Base-by-base conservation (phyloP, 1,284 basidiomycete genomes). In the Moesziomyces aphidis region DNA sequence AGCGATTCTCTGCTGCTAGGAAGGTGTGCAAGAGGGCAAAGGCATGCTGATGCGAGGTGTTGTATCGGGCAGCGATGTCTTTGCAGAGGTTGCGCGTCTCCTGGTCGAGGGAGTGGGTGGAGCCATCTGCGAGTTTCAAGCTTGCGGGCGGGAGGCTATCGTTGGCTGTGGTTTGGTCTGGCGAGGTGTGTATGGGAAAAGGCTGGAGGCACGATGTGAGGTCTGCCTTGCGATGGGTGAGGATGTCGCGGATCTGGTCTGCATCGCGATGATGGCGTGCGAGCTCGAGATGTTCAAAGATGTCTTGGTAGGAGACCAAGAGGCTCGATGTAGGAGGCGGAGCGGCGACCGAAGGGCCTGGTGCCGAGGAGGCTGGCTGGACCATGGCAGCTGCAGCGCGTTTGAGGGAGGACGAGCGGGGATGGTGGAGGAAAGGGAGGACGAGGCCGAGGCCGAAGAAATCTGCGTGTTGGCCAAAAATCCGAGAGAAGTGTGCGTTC, bases 41-140 rank as follows among this genome's bases (percentile, higher is more conserved):
- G 0, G 92, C 90, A 24, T 91, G 89, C 19, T 93, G 87, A 80
- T 93, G 89, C 85, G 93, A 92, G 44, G 94, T 90, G 55, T 89
- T 86, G 83, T 93, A 91, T 69, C 87, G 88, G 47, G 87, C 82
- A 86, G 91, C 92, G 78, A 94, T 89, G 49, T 89, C 89, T 74
- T 89, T 87, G 59, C 90, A 86, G 76, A 89, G 89, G 63, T 90
- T 89, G 82, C 91, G 91, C 86, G 91, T 89, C 45, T 88, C 87
- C 17, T 70, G 58, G 22, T 91, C 90, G 46, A 92, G 87, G 65
- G 86, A 87, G 31, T 92, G 73, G 34, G 86, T 86, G 21, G 89
- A 87, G 8, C 89, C 90, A 81, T 93, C 91, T 21, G 87, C 79
- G 22, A 93, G 86, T 5, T 88, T 89, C 63, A 92, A 88, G 0